phyloP scores from a whole-genome alignment of 2,329 filamentous ascomycete genomes.

The Capronia epimyces region DNA sequence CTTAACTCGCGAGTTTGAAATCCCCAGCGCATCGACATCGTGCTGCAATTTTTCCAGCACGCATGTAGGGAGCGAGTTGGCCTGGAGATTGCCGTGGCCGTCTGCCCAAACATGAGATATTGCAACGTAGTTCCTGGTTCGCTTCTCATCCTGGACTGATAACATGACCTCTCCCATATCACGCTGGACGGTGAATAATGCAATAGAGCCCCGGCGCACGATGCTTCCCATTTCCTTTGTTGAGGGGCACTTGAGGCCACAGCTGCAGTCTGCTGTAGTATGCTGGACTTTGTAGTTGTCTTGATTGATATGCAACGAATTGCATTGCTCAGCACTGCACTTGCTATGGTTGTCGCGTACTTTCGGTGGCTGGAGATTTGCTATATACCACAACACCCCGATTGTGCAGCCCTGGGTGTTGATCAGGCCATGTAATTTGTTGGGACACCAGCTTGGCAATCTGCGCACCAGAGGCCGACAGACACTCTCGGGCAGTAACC shows the following conservation, averaged over 20 bases:
- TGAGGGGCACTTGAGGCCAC: neutral
- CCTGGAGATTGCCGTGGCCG: slow-evolving; percentile 23
- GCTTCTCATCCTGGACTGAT: neutral
- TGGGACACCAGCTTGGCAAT: slow-evolving; percentile 2
- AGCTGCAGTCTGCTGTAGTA: neutral
- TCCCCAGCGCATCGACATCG: neutral
- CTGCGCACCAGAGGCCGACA: neutral
- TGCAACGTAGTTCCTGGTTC: slow-evolving; percentile 14
- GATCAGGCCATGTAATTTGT: slow-evolving; percentile 1
- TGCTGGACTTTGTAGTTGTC: neutral
- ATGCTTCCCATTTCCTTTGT: neutral
- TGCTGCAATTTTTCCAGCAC: slow-evolving; percentile 18
- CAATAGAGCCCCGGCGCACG: neutral
- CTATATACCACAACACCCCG: slow-evolving; percentile 8
- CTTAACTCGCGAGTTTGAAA: slow-evolving; percentile 2
- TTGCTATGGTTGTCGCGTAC: neutral
- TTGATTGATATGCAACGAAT: slow-evolving; percentile 1
- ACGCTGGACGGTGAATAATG: neutral
- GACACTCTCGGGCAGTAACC: neutral
- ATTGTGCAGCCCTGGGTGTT: neutral
- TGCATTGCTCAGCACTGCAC: neutral
- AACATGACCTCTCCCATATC: no score
- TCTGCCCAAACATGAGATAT: slow-evolving; percentile 29
- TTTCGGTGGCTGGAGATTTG: neutral
- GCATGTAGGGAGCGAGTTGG: slow-evolving; percentile 23